Base-by-base conservation (phyloP, 192 early-diverging fungal species). In the Backusella liffmaniae region DNA sequence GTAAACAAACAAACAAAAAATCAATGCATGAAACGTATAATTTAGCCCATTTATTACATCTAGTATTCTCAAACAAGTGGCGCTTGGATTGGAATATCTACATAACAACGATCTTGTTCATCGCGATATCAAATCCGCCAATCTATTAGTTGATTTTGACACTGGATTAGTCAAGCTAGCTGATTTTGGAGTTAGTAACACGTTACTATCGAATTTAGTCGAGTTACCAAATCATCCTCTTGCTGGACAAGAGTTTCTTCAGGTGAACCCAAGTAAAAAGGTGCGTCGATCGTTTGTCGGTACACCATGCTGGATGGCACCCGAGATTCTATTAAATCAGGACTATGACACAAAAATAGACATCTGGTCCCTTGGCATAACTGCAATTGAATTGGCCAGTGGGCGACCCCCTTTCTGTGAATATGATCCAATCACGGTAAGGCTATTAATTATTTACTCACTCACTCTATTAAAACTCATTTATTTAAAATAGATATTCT, bases 121-220 rank as follows among this genome's bases (percentile, higher is more conserved):
- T 76, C 86, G 91, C 5, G 91, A 92, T 72, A 83, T 92, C 44
- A 92, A 92, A 77, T 89, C 90, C 4, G 90, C 89, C 18, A 92
- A 92, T 77, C 66, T 92, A 49, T 79, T 92, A 41, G 80, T 92
- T 44, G 87, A 90, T 71, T 81, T 78, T 10, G 86, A 42, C 35
- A 77, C 88, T 44, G 91, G 91, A 1, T 70, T 86, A 12, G 88
- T 92, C 0, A 87, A 89, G 67, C 74, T 92, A 37, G 90, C 88
- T 9, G 91, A 92, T 80, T 92, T 92, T 78, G 80, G 80, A 6
- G 80, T 81, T 7, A 73, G 71, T 37, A 73, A 70, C 35, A 42
- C 46, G 34, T 62, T 81, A n/a, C 42, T 70, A 8, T 4, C 66
- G 4, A 65, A 71, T 71, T n/a, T 71, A 49, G 23, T 35, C 0